phyloP scores from a whole-genome alignment of 495 filamentous ascomycete genomes.

The Talaromyces borbonicus region DNA sequence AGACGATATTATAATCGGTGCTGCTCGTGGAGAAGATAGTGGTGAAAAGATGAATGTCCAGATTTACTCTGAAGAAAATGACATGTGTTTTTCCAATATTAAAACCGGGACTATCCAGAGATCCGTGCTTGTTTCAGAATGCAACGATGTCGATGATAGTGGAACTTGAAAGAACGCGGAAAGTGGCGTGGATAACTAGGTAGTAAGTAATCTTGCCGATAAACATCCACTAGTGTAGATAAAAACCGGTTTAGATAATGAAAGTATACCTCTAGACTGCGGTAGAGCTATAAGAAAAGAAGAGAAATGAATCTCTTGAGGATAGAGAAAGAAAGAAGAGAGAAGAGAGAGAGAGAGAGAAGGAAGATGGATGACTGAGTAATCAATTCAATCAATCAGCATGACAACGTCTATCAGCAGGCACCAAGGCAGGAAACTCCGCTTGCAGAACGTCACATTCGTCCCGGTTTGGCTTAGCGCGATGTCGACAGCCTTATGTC shows the following conservation, averaged over 20 bases:
- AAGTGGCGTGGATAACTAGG: not conserved
- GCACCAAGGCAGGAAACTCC: too few species aligned
- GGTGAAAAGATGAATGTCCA: not conserved
- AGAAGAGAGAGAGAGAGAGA: not conserved
- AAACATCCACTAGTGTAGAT: too few species aligned
- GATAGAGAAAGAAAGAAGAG: too few species aligned
- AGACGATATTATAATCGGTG: too few species aligned
- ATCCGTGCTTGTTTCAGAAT: slow-evolving; percentile 8
- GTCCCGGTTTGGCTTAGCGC: not conserved
- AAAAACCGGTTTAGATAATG: too few species aligned
- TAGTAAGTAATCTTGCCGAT: too few species aligned
- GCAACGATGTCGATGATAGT: slow-evolving; percentile 1
- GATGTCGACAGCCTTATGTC: too few species aligned
- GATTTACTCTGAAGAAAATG: not conserved
- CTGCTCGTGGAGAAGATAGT: not conserved
- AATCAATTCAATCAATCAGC: not conserved
- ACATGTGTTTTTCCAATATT: not conserved
- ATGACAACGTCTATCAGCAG: not conserved
- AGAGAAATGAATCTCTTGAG: too few species aligned
- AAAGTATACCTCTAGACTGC: too few species aligned
- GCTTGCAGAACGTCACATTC: not conserved
- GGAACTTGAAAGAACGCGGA: slow-evolving; percentile 5
- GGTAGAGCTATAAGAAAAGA: too few species aligned
- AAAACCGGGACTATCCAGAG: not conserved
- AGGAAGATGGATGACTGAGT: not conserved